Evolutionary conservation across 768 basidiomycete genomes (phyloP), one percentile per base, ranked within the genome.

Genomic region (Amanita molliuscula): DNA sequence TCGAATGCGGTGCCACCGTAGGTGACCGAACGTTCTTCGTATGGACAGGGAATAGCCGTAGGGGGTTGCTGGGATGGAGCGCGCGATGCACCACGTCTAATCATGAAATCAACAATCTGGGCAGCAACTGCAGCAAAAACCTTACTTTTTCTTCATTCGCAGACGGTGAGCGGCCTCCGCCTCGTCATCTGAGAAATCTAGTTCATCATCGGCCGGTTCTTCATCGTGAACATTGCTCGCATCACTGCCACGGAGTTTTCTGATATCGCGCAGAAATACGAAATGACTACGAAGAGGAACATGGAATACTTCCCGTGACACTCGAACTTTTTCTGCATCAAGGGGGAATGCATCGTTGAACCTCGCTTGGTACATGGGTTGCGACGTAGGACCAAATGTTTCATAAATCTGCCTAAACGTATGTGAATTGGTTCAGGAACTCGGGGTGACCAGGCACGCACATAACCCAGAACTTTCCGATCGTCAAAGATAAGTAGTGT

Each of bases 171-270:
- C 81, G 15, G 80, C 79, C 63, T 98, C 95, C 48, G 82, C 76
- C 62, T 98, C 95, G 56, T 98, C 95, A 56, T 98, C 95, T 3
- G 88, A 92, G 65, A 94, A 98, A 61, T 98, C 95, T 26, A 89
- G 59, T 60, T 97, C 95, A 49, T 90, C 79, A 16, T 89, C 92
- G 1, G 73, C 87, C 2, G 89, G 84, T 62, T 98, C 95, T 65
- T 98, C 95, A 60, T 98, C 95, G 56, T 92, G 81, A 8, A 92
- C 73, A 61, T 97, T 98, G 59, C 88, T 91, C 18, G 95, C 95
- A 57, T 98, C 95, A 55, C 88, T 92, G 36, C 94, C 95, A 61
- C 83, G 93, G 54, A 79, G 62, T 15, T 67, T 72, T 52, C 77
- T 76, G 41, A 97, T 74, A 41, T 82, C 77, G 33, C 75, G 72